Base-by-base conservation (phyloP, 192 early-diverging fungal species). In the Dimargaris verticillata region DNA sequence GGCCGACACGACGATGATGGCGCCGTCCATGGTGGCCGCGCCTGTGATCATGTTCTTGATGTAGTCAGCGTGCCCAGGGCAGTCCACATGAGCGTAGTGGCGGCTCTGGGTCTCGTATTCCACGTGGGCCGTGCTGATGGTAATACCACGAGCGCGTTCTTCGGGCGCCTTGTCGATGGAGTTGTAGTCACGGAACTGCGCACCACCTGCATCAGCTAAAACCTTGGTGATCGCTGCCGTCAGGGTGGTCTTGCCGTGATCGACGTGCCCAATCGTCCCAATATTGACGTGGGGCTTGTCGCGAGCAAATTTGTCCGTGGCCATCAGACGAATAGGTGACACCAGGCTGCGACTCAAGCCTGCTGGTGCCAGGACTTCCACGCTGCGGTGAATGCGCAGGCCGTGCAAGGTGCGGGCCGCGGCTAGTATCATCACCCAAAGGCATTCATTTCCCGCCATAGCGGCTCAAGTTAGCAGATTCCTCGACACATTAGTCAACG, bases 21-120 rank as follows among this genome's bases (percentile, higher is more conserved):
- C 95, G 64, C 93, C 92, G 70, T 99, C 95, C 91, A 87, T 86
- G 70, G 93, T 90, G 43, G 96, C 91, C 59, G 96, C 93, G 71
- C 96, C 94, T 70, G 94, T 95, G 74, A 92, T 92, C 86, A 92
- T 89, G 80, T 92, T 92, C 80, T 99, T 99, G 73, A 99, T 97
- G 76, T 94, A 99, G 82, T 99, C 96, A 60, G 91, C 87, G 80
- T 99, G 96, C 48, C 96, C 96, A 44, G 96, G 96, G 73, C 92
- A 71, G 72, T 99, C 93, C 3, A 96, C 87, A 68, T 94, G 91
- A 13, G 93, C 91, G 65, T 96, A 96, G 75, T 99, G 95, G 55
- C 92, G 80, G 61, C 68, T 79, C 41, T 62, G 65, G 20, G 93
- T 96, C 79, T 99, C 88, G 66, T 94, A 99, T 75, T 99, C 92